Base-by-base conservation (phyloP, 1,284 basidiomycete species). In the Takashimella tepidaria region DNA sequence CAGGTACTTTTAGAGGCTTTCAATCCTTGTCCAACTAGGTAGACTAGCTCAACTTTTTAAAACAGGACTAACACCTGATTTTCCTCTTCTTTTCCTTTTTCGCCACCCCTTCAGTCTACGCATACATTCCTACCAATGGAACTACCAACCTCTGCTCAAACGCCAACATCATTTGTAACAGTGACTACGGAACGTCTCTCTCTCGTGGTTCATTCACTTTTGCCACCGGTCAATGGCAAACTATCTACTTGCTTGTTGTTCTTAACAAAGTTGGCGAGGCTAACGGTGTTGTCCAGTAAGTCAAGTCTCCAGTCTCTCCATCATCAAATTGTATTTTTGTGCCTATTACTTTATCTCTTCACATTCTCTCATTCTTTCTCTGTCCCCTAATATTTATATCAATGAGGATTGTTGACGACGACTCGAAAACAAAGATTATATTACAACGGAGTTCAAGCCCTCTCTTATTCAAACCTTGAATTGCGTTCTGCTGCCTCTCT, bases 131-230 rank as follows among this genome's bases (percentile, higher is more conserved):
- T 3, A 69, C 68, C 1, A 51, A 1, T 2, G 22, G 20, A 10
- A 47, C 47, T n/a, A 63, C 63, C 43, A 47, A 55, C 23, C 69
- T 68, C 41, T 77, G 76, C 60, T 51, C 56, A 5, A 37, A 61
- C 31, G 37, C 52, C 41, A 54, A 66, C 31, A 61, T 75, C 16
- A 70, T 62, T 37, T 76, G 75, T 57, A 75, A 77, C 59, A 60
- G 61, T 4, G 71, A 76, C 58, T 77, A 68, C 58, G 76, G 76
- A 0, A 74, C 70, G 6, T 76, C 74, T 4, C 64, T 77, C 45
- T 64, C 64, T n/a, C 64, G 74, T 26, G 71, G 72, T 4, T 59
- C 61, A 11, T 76, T 74, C 61, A 56, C 62, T 0, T 74, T 76
- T 52, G 50, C 53, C 2, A 61, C 63, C 1, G 74, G 74, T 21